phyloP scores from a whole-genome alignment of 805 yeast species.

The Suhomyces tanzawaensis region DNA sequence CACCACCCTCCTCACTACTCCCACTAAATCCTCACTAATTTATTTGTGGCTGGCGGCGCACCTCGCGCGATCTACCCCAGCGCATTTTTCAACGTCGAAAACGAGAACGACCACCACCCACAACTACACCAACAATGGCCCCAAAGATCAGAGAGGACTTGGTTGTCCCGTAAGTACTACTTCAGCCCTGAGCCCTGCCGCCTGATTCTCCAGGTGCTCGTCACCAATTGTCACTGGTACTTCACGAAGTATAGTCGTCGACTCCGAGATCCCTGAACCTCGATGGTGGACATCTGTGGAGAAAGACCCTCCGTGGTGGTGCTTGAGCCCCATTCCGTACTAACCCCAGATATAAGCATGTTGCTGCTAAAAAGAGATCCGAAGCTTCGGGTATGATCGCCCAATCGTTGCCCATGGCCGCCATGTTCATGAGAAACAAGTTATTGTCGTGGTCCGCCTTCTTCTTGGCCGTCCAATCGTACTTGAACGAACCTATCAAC shows the following conservation, averaged over 20 bases:
- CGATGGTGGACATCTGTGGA: background rate
- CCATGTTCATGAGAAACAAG: constrained; percentile 62
- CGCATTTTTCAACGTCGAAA: too few relatives aligned
- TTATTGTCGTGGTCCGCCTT: constrained; percentile 56
- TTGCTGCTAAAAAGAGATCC: constrained; percentile 47
- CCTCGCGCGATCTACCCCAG: too few relatives aligned
- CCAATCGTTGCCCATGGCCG: constrained; percentile 66
- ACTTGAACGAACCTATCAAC: constrained; percentile 42
- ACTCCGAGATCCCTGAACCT: too few relatives aligned
- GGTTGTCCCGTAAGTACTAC: constrained; percentile 31
- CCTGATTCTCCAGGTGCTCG: too few relatives aligned
- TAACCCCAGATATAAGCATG: constrained; percentile 40
- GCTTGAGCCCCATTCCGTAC: background rate
- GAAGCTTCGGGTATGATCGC: constrained; percentile 46
- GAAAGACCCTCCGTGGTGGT: background rate
- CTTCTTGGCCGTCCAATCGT: constrained; percentile 48
- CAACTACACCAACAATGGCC: constrained; percentile 15
- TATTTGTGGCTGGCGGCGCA: too few relatives aligned
- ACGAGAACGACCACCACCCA: too few relatives aligned
- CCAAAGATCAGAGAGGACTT: constrained; percentile 31
- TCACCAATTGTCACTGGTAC: too few relatives aligned
- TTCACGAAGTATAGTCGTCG: too few relatives aligned
- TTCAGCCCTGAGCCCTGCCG: background rate
- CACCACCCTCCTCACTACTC: too few relatives aligned
- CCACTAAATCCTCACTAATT: too few relatives aligned